phyloP scores from a whole-genome alignment of 805 yeast genomes.

The Millerozyma miso region DNA sequence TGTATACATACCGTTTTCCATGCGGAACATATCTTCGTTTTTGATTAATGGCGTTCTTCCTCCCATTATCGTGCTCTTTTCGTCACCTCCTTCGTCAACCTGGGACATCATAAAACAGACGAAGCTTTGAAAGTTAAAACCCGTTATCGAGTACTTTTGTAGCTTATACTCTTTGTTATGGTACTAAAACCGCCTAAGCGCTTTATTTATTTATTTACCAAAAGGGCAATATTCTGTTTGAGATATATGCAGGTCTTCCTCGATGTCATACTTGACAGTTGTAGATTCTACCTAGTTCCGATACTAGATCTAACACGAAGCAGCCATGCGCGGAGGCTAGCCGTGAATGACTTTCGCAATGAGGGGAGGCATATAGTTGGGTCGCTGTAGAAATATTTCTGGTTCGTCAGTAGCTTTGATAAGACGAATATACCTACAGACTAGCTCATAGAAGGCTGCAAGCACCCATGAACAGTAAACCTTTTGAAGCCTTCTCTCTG shows the following conservation, averaged over 20 bases:
- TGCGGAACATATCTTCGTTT: slow-evolving; percentile 16
- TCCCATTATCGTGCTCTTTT: not conserved
- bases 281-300: too few species aligned
- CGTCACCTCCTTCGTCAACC: not conserved
- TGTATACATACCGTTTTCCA: slow-evolving; percentile 29
- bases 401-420: too few species aligned
- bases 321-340: too few species aligned
- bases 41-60: not conserved
- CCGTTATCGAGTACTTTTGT: not conserved
- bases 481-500: too few species aligned
- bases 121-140: not conserved
- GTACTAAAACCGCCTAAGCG: not conserved
- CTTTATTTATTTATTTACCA: not conserved
- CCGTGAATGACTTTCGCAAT: too few species aligned
- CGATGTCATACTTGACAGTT: too few species aligned
- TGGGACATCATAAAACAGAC: not conserved
- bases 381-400: too few species aligned
- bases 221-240: not conserved
- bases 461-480: too few species aligned
- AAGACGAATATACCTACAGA: too few species aligned
- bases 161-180: not conserved
- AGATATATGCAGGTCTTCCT: not conserved
- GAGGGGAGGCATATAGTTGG: too few species aligned
- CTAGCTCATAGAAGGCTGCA: too few species aligned
- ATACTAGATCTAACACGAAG: too few species aligned